Evolutionary conservation across 768 basidiomycete genomes (phyloP).

Genomic region (Boletus sp.): DNA sequence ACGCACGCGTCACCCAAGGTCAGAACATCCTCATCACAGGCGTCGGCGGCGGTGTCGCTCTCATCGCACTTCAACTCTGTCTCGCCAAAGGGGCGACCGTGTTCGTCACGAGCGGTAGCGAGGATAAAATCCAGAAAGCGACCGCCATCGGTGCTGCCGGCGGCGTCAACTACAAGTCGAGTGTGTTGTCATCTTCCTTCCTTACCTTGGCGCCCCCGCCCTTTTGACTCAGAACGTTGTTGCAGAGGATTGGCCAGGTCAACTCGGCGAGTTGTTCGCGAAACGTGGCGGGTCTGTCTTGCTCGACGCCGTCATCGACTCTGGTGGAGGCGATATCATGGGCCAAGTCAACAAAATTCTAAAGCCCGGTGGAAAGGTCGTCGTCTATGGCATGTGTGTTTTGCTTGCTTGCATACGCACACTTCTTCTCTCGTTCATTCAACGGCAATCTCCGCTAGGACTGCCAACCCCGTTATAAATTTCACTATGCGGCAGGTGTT

Average conservation of each 20-base stretch:
- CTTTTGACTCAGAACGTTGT: neutral
- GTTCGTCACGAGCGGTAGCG: slow-evolving; percentile 76
- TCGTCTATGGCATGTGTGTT: slow-evolving; percentile 64
- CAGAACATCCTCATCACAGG: slow-evolving; percentile 81
- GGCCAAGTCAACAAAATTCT: slow-evolving; percentile 47
- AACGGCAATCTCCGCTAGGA: slow-evolving; percentile 2
- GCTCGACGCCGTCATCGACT: slow-evolving; percentile 67
- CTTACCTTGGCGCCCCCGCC: neutral
- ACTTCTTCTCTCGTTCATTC: slow-evolving; percentile 5
- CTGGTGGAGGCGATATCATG: slow-evolving; percentile 67
- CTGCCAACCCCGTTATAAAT: slow-evolving; percentile 42
- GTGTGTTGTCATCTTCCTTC: slow-evolving; percentile 36
- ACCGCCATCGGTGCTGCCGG: slow-evolving; percentile 67
- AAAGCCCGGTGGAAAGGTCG: slow-evolving; percentile 55
- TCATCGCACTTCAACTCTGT: slow-evolving; percentile 72
- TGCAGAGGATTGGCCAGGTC: slow-evolving; percentile 51
- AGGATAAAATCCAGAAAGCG: slow-evolving; percentile 69
- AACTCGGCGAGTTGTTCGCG: slow-evolving; percentile 44
- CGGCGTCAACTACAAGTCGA: slow-evolving; percentile 71
- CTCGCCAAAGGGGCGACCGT: slow-evolving; percentile 73
- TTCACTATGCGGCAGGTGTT: slow-evolving; percentile 81
- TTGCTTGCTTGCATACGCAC: neutral
- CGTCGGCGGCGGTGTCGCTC: slow-evolving; percentile 82
- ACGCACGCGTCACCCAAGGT: slow-evolving; percentile 59
- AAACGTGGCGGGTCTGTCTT: slow-evolving; percentile 23